Conservation (phyloP, 179 eudicot genomes). For the Sideroxylon spinosum region DNA sequence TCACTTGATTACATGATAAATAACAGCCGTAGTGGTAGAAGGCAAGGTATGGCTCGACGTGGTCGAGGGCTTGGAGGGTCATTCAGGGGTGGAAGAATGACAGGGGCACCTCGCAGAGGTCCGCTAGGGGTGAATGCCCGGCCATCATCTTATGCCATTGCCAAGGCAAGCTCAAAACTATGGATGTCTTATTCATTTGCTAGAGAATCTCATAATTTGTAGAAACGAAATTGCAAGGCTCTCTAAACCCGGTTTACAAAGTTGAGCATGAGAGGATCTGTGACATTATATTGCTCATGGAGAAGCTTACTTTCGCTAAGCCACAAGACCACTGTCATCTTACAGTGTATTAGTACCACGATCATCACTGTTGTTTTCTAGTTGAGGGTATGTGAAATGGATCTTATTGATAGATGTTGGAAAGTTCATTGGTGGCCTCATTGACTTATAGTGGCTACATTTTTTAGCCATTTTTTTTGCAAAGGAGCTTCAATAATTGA, state of each 20-base stretch:
- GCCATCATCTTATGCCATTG: constrained; percentile 57
- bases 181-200: constrained; percentile 54
- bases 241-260: constrained; percentile 17
- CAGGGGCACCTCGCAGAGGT: constrained; percentile 54
- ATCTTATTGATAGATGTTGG: constrained; percentile 21
- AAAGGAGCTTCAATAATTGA: constrained; percentile 36
- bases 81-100: constrained; percentile 52
- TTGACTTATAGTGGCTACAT: constrained; percentile 15
- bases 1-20: constrained; percentile 51
- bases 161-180: constrained; percentile 93
- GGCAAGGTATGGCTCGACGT: constrained; percentile 47
- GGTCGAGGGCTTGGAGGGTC: constrained; percentile 64
- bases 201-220: constrained; percentile 42
- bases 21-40: constrained; percentile 48
- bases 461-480: constrained; percentile 18
- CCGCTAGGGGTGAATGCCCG: constrained; percentile 69
- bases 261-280: constrained; percentile 23
- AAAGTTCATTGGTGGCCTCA: constrained; percentile 29
- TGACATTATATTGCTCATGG: constrained; percentile 26
- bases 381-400: constrained; percentile 15
- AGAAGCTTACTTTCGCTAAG: constrained; percentile 31
- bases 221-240: constrained; percentile 31
- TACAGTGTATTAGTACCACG: constrained; percentile 20
- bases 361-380: constrained; percentile 25
- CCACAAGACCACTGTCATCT: constrained; percentile 21